Evolutionary conservation across 2,329 filamentous ascomycete genomes (phyloP), one percentile per base, ranked within the genome.

Genomic region (Pseudogymnoascus sp.): DNA sequence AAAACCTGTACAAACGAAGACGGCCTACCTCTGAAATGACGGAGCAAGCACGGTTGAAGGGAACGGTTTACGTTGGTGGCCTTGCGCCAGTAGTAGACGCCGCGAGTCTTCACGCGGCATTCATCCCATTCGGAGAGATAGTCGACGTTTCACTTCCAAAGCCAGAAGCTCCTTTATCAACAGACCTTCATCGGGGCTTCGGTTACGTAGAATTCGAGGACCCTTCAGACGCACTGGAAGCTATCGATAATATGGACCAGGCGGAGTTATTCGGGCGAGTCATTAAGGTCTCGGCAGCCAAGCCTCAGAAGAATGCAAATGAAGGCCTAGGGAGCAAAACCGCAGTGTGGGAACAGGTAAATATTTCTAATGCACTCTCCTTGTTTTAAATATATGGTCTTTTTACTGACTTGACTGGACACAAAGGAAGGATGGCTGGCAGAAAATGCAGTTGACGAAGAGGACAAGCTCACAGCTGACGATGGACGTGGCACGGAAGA

Each of bases 211-310:
- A 99, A 72, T 99, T 90, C 71, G 92, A 97, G 69, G 83, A 91
- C 62, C 81, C 86, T 11, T 84, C 87, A 62, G 94, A 99, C 75
- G 93, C 92, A 28, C 87, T 87, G 70, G 93, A 97, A 75, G 94
- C 94, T 58, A 96, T 99, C 73, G 92, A 97, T 80, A 99, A 99
- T 73, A 97, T 99, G 93, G 91, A 99, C 72, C 92, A 96, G 73
- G 89, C 92, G 63, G 93, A 97, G 76, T 83, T 99, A 50, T 97
- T 93, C 72, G 95, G 94, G 9, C 85, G 90, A 63, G 87, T 94
- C 12, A 88, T 99, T 73, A 96, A 92, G 74, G 93, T 97, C 59
- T 92, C 91, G 47, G 84, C 88, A 61, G 95, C 95, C 43, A 99
- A 96, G 75, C 86, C 90, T 33, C 91, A 94, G 65, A 97, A 96